These are phyloP conservation scores for Myxozyma udenii DNA, from an alignment of 805 yeast genomes.

Conservation along the genomic window DNA sequence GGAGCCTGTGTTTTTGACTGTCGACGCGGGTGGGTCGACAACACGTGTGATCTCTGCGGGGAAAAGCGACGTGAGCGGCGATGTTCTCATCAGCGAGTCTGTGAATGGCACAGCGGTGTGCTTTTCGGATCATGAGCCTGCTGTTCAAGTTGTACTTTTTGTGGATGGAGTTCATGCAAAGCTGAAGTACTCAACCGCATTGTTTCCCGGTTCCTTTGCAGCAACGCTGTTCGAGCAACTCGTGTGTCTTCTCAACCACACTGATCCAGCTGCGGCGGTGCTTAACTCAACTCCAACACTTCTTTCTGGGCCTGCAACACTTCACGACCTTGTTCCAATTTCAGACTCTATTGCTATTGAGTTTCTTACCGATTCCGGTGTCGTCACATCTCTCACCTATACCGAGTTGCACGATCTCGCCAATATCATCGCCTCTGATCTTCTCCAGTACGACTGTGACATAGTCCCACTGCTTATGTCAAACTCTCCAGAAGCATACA, in stretches of 20 bases:
- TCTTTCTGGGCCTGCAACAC: constrained; percentile 10
- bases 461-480: constrained; percentile 30
- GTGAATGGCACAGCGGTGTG: too few species aligned
- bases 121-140: too few species aligned
- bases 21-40: background rate
- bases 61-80: too few species aligned
- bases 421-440: background rate
- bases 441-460: background rate
- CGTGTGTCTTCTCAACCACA: too few species aligned
- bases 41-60: too few species aligned
- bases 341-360: constrained; percentile 11
- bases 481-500: constrained; percentile 28
- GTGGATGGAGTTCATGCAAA: too few species aligned
- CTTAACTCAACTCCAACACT: constrained; percentile 7
- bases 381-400: constrained; percentile 6
- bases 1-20: background rate
- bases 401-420: constrained; percentile 10
- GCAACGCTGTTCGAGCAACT: too few species aligned
- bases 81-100: too few species aligned
- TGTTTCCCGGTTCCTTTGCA: too few species aligned
- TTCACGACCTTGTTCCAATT: constrained; percentile 9
- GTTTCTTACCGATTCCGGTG: constrained; percentile 7
- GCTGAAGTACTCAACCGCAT: too few species aligned
- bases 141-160: too few species aligned
- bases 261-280: too few species aligned